Base-by-base conservation (phyloP, 164 flowering plant genomes). In the Litsea cubeba region DNA sequence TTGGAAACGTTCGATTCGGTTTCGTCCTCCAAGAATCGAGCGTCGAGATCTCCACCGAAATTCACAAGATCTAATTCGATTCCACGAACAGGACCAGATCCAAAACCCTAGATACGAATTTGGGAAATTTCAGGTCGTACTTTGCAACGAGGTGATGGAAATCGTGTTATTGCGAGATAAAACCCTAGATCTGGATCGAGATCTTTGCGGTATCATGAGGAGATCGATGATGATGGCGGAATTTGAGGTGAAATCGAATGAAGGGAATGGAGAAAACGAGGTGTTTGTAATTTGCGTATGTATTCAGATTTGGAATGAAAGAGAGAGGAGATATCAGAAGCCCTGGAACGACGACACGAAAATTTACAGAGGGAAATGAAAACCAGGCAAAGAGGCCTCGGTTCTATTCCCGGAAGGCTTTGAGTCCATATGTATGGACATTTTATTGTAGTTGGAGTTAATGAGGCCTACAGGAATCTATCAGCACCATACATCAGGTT, bases 111-210 rank as follows among this genome's bases (percentile, higher is more conserved):
- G 14, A 23, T n/a, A 24, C 20, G 28, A 24, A 14, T 23, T 63
- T 7, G 25, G 14, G 0, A 25, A 10, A 63, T 10, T 2, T 63
- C 28, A 63, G 28, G 24, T 25, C 5, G 23, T 2, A 24, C 25
- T 63, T 63, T 24, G 32, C 25, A 63, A 10, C 14, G 15, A 63
- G 2, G 2, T 12, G 25, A 23, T 12, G 32, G 32, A 12, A 25
- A 24, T 63, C 28, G 25, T 12, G 17, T 24, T 17, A 5, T 17
- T 54, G 60, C 5, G 60, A 54, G 60, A 14, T 14, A 20, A 54
- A 54, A 54, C 60, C 60, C 60, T 54, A 54, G 60, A 54, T 54
- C 60, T 54, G 60, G 60, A 54, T 54, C 60, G 60, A 54, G 60
- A 18, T 54, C 20, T 2, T 54, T 14, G 20, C 17, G 20, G 60